Evolutionary conservation across 768 basidiomycete genomes (phyloP), one percentile per base, ranked within the genome.

Genomic region (Crepidotus variabilis): DNA sequence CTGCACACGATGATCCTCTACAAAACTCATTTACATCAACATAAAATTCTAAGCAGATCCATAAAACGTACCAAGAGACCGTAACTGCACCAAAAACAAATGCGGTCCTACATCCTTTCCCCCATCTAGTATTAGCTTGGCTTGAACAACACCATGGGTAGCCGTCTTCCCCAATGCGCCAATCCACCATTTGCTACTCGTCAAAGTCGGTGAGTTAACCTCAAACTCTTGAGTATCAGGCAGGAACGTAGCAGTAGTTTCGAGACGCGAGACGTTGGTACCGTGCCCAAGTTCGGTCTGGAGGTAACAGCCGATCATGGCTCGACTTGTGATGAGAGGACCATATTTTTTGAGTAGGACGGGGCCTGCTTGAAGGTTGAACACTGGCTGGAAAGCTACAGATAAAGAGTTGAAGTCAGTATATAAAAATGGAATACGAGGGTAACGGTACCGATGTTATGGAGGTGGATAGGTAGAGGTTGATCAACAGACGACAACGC

Each of bases 231-330:
- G 68, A 0, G 81, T 79, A 28, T 81, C 79, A 0, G 83, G 84
- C n/a, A 87, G 70, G 68, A 84, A 92, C 0, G 86, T 89, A 2
- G 88, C 88, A 0, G 87, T 91, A 0, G 90, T 92, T 67, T 92
- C 90, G 20, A 92, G 73, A 1, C 74, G 69, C 1, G 76, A 69
- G 2, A 92, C 86, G 61, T 89, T 88, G 0, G 84, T 84, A 16
- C 90, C 90, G 57, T 92, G 90, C 0, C 81, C 90, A 5, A 91
- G 83, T 62, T 92, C 89, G 0, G 89, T 91, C 64, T 92, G 87
- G 28, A 88, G 71, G 68, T 89, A 89, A 57, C 85, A 87, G 1
- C 86, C 89, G 3, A 88, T 67, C 59, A 90, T 85, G 0, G 81
- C 88, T 6, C 80, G 79, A 32, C 77, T 72, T 1, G 74, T 61